Conservation (phyloP, 2,329 filamentous ascomycete genomes). For the Xylariaceae sp. region DNA sequence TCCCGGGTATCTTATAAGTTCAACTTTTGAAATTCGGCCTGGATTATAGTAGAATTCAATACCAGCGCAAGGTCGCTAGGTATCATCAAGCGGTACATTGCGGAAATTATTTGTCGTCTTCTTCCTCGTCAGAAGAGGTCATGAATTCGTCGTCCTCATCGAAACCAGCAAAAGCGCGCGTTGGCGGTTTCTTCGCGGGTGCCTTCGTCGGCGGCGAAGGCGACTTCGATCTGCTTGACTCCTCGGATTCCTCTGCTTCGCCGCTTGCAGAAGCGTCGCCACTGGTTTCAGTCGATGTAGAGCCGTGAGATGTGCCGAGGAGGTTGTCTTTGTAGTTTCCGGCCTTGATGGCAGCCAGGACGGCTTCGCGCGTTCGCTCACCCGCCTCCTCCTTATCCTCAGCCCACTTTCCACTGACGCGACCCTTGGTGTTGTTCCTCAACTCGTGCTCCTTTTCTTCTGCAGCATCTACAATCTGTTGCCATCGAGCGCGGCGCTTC, state of each 20-base stretch:
- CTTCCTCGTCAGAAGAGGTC: constrained; percentile 60
- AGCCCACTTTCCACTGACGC: constrained; percentile 86
- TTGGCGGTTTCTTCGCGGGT: constrained; percentile 35
- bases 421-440: constrained; percentile 62
- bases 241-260: constrained; percentile 36
- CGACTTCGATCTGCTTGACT: constrained; percentile 40
- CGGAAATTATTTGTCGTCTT: constrained; percentile 26
- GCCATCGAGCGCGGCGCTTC: constrained; percentile 75
- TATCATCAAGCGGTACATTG: neutral
- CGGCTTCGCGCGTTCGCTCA: constrained; percentile 74
- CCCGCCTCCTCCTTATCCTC: constrained; percentile 89
- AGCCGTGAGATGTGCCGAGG: constrained; percentile 47
- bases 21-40: neutral
- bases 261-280: constrained; percentile 33
- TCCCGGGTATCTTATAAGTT: neutral
- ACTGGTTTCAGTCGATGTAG: constrained; percentile 36
- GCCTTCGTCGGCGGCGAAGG: constrained; percentile 45
- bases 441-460: constrained; percentile 82
- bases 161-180: constrained; percentile 63
- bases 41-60: neutral
- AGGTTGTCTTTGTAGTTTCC: constrained; percentile 59
- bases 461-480: constrained; percentile 78
- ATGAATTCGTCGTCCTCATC: constrained; percentile 74
- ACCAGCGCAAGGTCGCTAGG: neutral
- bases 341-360: constrained; percentile 63